Evolutionary conservation across 1,284 basidiomycete genomes (phyloP), one percentile per base, ranked within the genome.

Genomic region (Malassezia psittaci): DNA sequence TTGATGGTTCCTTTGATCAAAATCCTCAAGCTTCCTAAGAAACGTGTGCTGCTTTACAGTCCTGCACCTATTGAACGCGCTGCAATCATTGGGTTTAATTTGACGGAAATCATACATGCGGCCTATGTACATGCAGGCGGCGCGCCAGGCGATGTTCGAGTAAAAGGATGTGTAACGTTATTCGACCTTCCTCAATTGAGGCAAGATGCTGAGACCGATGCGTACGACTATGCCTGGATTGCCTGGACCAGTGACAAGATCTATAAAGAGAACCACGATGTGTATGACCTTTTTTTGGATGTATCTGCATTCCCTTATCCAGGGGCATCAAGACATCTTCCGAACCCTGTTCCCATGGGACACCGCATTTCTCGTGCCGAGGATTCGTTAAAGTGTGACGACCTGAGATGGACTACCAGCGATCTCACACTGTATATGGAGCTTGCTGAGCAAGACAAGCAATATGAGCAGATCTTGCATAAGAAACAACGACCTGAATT

Each of bases 181-280:
- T 45, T 43, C 13, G 55, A 57, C 46, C 11, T 57, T 5, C 39
- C 40, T 11, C 13, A 13, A 11, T 46, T 51, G 33, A 6, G 18
- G 36, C 36, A 16, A 5, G 49, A 46, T 29, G 38, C 48, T 1
- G 16, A 21, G 21, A 16, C 24, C 9, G 32, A 36, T 2, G 15
- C 24, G 12, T 12, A 39, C 13, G 49, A 33, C n/a, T n/a, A 34
- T 21, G 38, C 55, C 5, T 57, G 55, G 55, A 38, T 57, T n/a
- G 55, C 50, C 16, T 57, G 55, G 55, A 57, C 55, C 2, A 37
- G 50, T 1, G 55, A 57, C 24, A 34, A 47, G 7, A n/a, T 57
- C 19, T 33, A 48, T n/a, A 41, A 45, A 18, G 55, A 57, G n/a
- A 36, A 49, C 38, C 43, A 24, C 16, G 40, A 32, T 19, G 16